Evolutionary conservation across 345 rosid genomes (phyloP).

Genomic region (Hypericum androsaemum): DNA sequence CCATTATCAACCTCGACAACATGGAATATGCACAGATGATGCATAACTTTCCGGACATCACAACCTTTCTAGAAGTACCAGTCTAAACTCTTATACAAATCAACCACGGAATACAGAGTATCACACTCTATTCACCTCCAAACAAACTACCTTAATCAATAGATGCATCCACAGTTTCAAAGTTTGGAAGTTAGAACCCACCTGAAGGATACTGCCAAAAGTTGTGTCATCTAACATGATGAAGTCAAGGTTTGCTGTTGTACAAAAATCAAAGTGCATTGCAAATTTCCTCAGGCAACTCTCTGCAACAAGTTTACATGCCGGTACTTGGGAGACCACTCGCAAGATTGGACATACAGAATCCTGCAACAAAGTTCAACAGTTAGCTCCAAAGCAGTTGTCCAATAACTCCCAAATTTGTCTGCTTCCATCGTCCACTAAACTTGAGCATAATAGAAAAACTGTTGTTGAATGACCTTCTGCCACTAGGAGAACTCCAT

Average conservation of each 20-base stretch:
- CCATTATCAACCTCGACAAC: too few species aligned
- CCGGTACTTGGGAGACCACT: constrained; percentile 68
- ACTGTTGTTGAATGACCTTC: constrained; percentile 73
- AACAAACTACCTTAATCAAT: constrained; percentile 8
- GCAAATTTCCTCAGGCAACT: constrained; percentile 80
- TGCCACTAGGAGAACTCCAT: constrained; percentile 83
- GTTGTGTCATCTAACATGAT: constrained; percentile 57
- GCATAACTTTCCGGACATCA: too few species aligned
- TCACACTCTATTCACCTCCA: neutral
- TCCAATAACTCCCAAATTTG: constrained; percentile 57
- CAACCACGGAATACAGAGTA: too few species aligned
- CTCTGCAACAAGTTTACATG: constrained; percentile 84
- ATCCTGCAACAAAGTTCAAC: constrained; percentile 94
- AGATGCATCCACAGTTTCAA: neutral
- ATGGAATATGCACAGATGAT: too few species aligned
- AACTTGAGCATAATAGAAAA: constrained; percentile 94
- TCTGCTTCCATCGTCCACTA: constrained; percentile 88
- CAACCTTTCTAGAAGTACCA: too few species aligned
- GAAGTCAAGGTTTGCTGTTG: constrained; percentile 72
- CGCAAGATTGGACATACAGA: constrained; percentile 77
- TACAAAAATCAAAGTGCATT: constrained; percentile 85
- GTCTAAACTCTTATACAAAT: too few species aligned
- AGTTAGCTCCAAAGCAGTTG: constrained; percentile 54
- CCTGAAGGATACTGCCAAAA: constrained; percentile 75
- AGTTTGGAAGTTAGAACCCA: constrained; percentile 23